Conservation (phyloP, 306 rosid species). For the Ziziphus jujuba region DNA sequence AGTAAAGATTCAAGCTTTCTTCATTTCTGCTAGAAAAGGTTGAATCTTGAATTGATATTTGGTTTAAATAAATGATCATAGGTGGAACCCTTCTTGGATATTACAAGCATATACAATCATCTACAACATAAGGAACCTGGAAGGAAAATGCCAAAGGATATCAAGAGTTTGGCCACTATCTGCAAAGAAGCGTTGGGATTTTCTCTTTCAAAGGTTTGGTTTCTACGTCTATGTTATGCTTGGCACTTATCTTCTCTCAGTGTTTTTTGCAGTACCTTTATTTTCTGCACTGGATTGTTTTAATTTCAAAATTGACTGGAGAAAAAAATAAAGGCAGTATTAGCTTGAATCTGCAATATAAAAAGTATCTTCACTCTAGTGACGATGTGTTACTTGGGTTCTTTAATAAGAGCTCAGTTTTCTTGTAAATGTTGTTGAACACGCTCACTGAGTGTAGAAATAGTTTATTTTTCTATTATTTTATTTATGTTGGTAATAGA, state of each 20-base stretch:
- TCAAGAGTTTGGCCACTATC: conserved; percentile 71
- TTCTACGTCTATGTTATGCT: conserved; percentile 8
- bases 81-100: conserved; percentile 90
- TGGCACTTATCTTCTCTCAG: not conserved
- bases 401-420: not conserved
- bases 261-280: not conserved
- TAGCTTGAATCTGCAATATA: not conserved
- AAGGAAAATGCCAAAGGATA: conserved; percentile 56
- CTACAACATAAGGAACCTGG: conserved; percentile 61
- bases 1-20: not conserved
- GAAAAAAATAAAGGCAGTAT: no score
- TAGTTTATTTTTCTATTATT: not conserved
- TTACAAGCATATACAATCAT: conserved; percentile 59
- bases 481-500: no score
- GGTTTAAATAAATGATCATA: conserved; percentile 15
- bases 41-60: not conserved
- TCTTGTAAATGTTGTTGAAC: not conserved
- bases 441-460: not conserved
- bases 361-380: no score
- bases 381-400: not conserved
- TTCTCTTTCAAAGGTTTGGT: conserved; percentile 80
- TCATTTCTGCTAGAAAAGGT: not conserved
- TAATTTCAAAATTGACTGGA: no score
- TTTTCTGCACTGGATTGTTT: no score
- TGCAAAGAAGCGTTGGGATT: conserved; percentile 71